Conservation (phyloP, 2,329 filamentous ascomycete genomes). For the Monosporascus sp. region DNA sequence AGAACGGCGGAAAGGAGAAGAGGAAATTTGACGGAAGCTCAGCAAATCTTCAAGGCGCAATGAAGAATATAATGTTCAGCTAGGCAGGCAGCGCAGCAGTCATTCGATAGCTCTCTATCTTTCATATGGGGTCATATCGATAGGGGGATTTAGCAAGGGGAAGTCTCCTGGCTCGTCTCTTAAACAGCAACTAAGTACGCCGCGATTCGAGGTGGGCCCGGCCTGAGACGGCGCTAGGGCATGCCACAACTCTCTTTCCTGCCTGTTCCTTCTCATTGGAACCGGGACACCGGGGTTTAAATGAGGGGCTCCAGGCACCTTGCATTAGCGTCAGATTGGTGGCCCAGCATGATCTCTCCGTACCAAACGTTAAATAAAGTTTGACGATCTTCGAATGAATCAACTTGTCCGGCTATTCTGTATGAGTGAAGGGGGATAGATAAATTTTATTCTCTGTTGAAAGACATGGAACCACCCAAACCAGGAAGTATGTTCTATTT, state of each 20-base stretch:
- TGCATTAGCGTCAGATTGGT: background rate
- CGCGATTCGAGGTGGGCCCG: background rate
- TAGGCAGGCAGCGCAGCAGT: constrained; percentile 3
- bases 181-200: background rate
- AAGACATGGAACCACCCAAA: too few species aligned
- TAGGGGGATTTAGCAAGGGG: constrained; percentile 1
- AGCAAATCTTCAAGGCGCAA: too few species aligned
- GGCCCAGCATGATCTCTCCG: background rate
- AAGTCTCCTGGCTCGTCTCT: background rate
- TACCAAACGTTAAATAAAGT: background rate
- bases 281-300: background rate
- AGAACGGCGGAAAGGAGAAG: too few species aligned
- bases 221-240: background rate
- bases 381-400: too few species aligned
- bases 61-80: background rate
- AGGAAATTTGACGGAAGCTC: too few species aligned
- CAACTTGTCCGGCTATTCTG: too few species aligned
- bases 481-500: too few species aligned
- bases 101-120: background rate
- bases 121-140: constrained; percentile 2
- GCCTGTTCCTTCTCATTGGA: background rate
- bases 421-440: too few species aligned
- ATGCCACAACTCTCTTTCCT: background rate
- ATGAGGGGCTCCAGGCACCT: background rate
- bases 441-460: too few species aligned